A percentile compares a stretch with the other conserved stretches of the same genome.
Evolutionary conservation across 805 yeast species (phyloP).

Genomic region (Metschnikowia baotianmanensis): DNA sequence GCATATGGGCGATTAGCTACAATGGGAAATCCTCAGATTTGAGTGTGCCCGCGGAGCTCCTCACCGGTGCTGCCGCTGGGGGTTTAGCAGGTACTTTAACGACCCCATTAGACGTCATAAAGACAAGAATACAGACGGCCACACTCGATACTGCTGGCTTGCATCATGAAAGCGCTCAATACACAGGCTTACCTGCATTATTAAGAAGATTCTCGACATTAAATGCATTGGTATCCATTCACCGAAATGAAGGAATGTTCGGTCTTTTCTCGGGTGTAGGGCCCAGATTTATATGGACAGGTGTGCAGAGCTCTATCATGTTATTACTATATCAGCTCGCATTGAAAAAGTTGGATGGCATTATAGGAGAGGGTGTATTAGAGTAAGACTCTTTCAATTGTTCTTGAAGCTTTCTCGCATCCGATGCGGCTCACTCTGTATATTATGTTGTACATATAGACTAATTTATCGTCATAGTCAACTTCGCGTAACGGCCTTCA

Average conservation of each 20-base stretch:
- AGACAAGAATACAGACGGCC: constrained; percentile 92
- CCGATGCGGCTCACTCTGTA: neutral
- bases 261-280: constrained; percentile 95
- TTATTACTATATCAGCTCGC: constrained; percentile 80
- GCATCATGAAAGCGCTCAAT: constrained; percentile 6
- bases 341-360: constrained; percentile 49
- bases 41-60: constrained; percentile 59
- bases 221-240: constrained; percentile 43
- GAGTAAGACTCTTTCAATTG: constrained; percentile 2
- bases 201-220: constrained; percentile 26
- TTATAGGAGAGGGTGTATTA: constrained; percentile 10
- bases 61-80: constrained; percentile 95
- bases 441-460: neutral
- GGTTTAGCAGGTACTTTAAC: constrained; percentile 87
- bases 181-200: constrained; percentile 4
- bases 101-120: constrained; percentile 89
- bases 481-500: neutral
- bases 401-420: too few species aligned
- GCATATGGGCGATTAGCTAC: constrained; percentile 54
- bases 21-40: constrained; percentile 40
- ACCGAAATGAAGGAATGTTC: constrained; percentile 66
- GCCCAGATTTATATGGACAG: constrained; percentile 95
- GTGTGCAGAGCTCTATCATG: constrained; percentile 93
- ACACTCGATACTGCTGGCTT: constrained; percentile 27
- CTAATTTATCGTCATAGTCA: neutral